Evolutionary conservation across 139 green algal species (phyloP).

Genomic region (Microglena sp.): DNA sequence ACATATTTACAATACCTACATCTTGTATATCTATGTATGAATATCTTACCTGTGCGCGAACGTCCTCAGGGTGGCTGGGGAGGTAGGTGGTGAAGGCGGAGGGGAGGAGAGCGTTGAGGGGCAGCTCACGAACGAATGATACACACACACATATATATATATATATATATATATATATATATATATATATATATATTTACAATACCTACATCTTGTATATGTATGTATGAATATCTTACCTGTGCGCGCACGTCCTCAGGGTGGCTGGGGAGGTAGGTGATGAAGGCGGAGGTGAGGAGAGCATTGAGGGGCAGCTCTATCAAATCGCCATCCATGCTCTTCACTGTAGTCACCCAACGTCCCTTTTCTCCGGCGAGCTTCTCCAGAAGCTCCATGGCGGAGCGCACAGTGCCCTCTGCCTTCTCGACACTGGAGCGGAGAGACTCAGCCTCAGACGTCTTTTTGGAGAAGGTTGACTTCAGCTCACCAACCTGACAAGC

Average conservation of each 20-base stretch:
- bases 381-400: slow-evolving; percentile 53
- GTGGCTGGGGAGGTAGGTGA: slow-evolving; percentile 15
- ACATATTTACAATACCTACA: too few relatives aligned
- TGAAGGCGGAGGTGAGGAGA: slow-evolving; percentile 15
- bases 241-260: slow-evolving; percentile 15
- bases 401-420: slow-evolving; percentile 52
- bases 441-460: slow-evolving; percentile 56
- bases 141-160: too few relatives aligned
- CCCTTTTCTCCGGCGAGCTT: slow-evolving; percentile 65
- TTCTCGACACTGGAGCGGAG: slow-evolving; percentile 51
- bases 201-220: too few relatives aligned
- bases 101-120: slow-evolving; percentile 10
- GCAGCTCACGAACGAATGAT: too few relatives aligned
- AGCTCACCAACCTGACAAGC: slow-evolving; percentile 37
- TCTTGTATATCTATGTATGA: too few relatives aligned
- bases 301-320: slow-evolving; percentile 23
- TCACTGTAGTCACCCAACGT: slow-evolving; percentile 32
- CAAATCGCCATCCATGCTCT: slow-evolving; percentile 31
- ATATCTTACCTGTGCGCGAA: slow-evolving; percentile 6
- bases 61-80: slow-evolving; percentile 13
- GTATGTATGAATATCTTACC: too few relatives aligned
- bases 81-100: slow-evolving; percentile 19
- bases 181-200: too few relatives aligned
- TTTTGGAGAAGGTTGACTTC: slow-evolving; percentile 59
- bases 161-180: too few relatives aligned